Evolutionary conservation across 169 alveolate genomes (phyloP), one percentile per base, ranked within the genome.

Genomic region (Plasmodium inui): DNA sequence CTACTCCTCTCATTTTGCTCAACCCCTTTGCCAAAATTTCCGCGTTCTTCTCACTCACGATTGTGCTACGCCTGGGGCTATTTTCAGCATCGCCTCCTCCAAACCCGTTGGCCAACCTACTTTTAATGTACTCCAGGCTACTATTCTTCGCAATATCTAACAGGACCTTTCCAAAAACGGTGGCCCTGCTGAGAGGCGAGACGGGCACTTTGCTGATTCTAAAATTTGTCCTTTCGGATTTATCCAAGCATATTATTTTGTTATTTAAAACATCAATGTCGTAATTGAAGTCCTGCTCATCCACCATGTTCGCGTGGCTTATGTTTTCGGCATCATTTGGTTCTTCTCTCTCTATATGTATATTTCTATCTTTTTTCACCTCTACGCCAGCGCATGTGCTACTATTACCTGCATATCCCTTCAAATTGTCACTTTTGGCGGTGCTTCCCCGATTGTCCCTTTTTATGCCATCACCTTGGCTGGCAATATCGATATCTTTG

Each of bases 1-100:
- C 97, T 19, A 98, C 99, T 14, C 99, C 99, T 90, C 99, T 96
- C 99, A 97, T 97, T 92, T 97, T 96, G 79, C 98, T 96, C 41
- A 97, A 93, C 9, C 97, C 96, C 30, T 95, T 89, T 12, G 97
- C 82, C 32, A 97, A 83, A 32, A 94, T 85, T 37, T 93, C 96
- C 34, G 98, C 98, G 76, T 96, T 97, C 26, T 92, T 94, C 46
- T 94, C 96, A 44, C 57, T 83, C 19, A 92, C 28, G 17, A 92
- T 57, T 34, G 41, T 76, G 70, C 57, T 22, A 17, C 22, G 19
- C 30, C 37, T 79, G 1, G 34, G 37, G 32, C 57, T 50, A 26
- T 39, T 41, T 50, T n/a, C 28, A 55, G 30, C 71, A 50, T 37
- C 74, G 44, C 30, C 81, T 39, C 28, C 81, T 78, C 41, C 76